Percentiles rank a stretch among this genome's conserved stretches.
Conservation (phyloP, 2,329 filamentous ascomycete species). For the Stagonosporopsis chrysanthemi region DNA sequence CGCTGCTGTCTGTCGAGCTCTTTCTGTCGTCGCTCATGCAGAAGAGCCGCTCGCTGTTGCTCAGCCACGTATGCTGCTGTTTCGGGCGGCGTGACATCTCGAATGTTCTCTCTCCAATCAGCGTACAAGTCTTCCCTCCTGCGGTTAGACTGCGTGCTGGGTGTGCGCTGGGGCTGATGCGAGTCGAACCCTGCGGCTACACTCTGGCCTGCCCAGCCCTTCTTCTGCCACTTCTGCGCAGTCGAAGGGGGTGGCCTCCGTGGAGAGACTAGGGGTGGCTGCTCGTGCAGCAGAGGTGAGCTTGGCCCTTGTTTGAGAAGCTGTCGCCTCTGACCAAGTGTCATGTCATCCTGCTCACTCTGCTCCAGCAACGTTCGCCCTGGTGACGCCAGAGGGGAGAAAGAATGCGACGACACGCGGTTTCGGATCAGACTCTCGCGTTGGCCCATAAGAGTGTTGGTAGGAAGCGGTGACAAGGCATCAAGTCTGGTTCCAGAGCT, state of each 20-base stretch:
- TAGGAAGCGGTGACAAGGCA: conserved; percentile 38
- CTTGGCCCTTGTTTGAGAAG: conserved; percentile 44
- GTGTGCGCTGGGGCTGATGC: conserved; percentile 46
- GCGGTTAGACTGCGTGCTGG: conserved; percentile 34
- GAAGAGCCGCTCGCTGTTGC: conserved; percentile 55
- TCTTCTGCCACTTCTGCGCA: conserved; percentile 43
- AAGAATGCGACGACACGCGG: conserved; percentile 48
- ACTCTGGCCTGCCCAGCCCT: conserved; percentile 30
- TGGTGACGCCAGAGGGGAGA: conserved; percentile 42
- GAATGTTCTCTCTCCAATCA: conserved; percentile 46
- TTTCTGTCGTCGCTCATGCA: conserved; percentile 69
- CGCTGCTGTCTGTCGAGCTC: conserved; percentile 67
- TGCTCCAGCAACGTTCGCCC: conserved; percentile 34
- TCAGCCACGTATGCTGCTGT: conserved; percentile 39
- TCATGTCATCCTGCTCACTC: conserved; percentile 68
- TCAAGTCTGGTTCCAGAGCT: conserved; percentile 26
- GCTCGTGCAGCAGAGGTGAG: conserved; percentile 22
- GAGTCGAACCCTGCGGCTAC: conserved; percentile 46
- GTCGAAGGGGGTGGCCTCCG: conserved; percentile 33
- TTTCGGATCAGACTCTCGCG: conserved; percentile 61
- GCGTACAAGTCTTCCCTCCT: conserved; percentile 47
- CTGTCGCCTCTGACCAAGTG: conserved; percentile 69
- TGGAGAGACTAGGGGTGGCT: conserved; percentile 22
- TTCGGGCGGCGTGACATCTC: conserved; percentile 33
- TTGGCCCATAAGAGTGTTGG: conserved; percentile 61